Evolutionary conservation across 129 eudicot genomes (phyloP).

Genomic region (Flaveria robusta): DNA sequence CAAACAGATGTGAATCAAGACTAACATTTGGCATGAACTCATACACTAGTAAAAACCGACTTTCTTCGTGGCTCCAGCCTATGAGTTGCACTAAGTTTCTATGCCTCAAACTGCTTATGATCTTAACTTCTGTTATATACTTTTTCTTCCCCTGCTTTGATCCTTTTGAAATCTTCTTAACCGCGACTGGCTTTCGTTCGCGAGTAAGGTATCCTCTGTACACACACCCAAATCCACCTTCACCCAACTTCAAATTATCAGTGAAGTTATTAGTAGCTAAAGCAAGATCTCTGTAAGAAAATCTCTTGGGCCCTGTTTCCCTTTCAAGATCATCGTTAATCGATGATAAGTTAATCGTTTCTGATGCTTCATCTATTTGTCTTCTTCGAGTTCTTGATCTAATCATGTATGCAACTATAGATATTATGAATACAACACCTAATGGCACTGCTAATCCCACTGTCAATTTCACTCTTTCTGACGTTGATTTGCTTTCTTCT

Average conservation of each 20-base stretch:
- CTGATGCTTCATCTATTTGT: neutral
- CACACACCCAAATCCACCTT: slow-evolving; percentile 67
- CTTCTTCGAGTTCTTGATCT: slow-evolving; percentile 13
- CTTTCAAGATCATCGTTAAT: slow-evolving; percentile 51
- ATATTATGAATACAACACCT: slow-evolving; percentile 16
- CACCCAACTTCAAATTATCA: slow-evolving; percentile 47
- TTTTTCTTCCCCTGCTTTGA: slow-evolving; percentile 66
- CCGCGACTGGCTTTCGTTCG: slow-evolving; percentile 45
- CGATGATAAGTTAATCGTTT: slow-evolving; percentile 17
- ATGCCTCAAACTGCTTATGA: slow-evolving; percentile 53
- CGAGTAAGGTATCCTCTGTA: slow-evolving; percentile 44
- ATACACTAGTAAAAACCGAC: slow-evolving; percentile 50
- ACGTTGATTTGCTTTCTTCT: neutral
- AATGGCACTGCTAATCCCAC: slow-evolving; percentile 32
- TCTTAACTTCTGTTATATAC: slow-evolving; percentile 58
- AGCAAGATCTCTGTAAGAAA: slow-evolving; percentile 46
- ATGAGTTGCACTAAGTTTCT: slow-evolving; percentile 61
- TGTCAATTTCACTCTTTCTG: slow-evolving; percentile 19
- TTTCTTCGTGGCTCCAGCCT: slow-evolving; percentile 68
- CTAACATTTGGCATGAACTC: slow-evolving; percentile 67
- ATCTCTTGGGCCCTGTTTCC: slow-evolving; percentile 54
- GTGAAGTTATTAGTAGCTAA: slow-evolving; percentile 51
- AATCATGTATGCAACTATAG: slow-evolving; percentile 6
- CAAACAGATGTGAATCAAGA: slow-evolving; percentile 51
- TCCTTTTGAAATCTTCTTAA: slow-evolving; percentile 53